phyloP scores from a whole-genome alignment of 139 green algal species.

The Chlamydomonas incerta region DNA sequence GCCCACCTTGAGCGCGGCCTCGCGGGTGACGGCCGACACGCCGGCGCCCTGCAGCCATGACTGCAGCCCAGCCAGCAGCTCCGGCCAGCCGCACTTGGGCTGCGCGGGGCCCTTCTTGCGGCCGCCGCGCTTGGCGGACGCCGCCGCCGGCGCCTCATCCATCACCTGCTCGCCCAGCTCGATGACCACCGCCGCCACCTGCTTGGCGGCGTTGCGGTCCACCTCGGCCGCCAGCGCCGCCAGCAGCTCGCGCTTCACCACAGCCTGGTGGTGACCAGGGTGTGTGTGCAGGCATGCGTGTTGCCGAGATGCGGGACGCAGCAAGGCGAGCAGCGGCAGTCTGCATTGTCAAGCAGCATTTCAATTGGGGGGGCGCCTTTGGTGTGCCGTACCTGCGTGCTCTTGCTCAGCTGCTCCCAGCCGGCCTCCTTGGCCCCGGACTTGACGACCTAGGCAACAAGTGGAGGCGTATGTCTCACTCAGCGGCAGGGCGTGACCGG shows the following conservation, averaged over 20 bases:
- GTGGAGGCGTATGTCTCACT: no score
- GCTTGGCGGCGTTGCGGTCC: slow-evolving; percentile 38
- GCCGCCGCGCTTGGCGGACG: no score
- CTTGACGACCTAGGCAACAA: slow-evolving; percentile 40
- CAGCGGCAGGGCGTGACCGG: no score
- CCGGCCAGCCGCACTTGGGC: not conserved
- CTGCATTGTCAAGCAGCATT: no score
- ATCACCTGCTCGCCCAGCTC: not conserved
- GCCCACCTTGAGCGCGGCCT: slow-evolving; percentile 32
- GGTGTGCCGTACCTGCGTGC: not conserved
- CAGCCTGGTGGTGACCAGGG: slow-evolving; percentile 31
- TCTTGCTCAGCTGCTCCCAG: slow-evolving; percentile 5
- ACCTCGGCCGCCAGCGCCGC: slow-evolving; percentile 40
- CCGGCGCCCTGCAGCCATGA: not conserved
- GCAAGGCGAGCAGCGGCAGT: no score
- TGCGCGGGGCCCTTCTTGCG: not conserved
- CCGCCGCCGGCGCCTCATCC: not conserved
- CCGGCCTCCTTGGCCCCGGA: not conserved
- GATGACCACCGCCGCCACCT: slow-evolving; percentile 16
- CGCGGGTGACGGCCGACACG: not conserved
- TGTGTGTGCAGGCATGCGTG: no score
- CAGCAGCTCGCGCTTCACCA: slow-evolving; percentile 66
- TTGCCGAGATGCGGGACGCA: not conserved
- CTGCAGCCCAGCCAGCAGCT: slow-evolving; percentile 4
- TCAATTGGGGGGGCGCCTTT: no score